A percentile compares a stretch with the other conserved stretches of the same genome.
These are phyloP conservation scores for Beta corolliflora DNA, from an alignment of 179 eudicot genomes.

Conservation along the genomic window DNA sequence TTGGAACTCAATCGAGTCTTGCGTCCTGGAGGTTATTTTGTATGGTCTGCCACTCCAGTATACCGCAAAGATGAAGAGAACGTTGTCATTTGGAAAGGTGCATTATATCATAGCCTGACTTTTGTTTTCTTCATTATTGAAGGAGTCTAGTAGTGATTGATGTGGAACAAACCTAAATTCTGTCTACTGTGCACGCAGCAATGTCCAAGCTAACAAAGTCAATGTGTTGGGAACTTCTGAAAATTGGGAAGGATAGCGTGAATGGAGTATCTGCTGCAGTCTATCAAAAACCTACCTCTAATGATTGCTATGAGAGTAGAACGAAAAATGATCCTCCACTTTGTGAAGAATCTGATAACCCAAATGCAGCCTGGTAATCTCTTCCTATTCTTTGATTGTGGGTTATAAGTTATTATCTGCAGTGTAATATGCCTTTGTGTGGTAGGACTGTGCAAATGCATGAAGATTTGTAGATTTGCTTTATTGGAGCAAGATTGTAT, in stretches of 20 bases:
- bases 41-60: conserved; percentile 59
- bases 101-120: not conserved
- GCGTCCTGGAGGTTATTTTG: conserved; percentile 54
- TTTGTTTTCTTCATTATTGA: not conserved
- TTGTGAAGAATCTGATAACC: conserved; percentile 49
- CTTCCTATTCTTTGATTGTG: not conserved
- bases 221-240: conserved; percentile 58
- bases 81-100: conserved; percentile 51
- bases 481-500: not conserved
- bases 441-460: not conserved
- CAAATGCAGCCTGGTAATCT: conserved; percentile 48
- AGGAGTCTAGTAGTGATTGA: not conserved
- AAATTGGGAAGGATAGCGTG: conserved; percentile 44
- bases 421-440: not conserved
- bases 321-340: conserved; percentile 37
- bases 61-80: conserved; percentile 42
- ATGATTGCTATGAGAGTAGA: conserved; percentile 49
- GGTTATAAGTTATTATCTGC: not conserved
- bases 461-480: conserved; percentile 1
- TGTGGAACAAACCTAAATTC: conserved; percentile 1
- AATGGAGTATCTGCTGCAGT: conserved; percentile 47
- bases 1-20: conserved; percentile 49
- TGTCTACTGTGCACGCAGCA: conserved; percentile 28
- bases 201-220: conserved; percentile 53
- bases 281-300: conserved; percentile 47